phyloP scores from a whole-genome alignment of 192 early-diverging fungal genomes.

The Rhizoclosmatium sp. region DNA sequence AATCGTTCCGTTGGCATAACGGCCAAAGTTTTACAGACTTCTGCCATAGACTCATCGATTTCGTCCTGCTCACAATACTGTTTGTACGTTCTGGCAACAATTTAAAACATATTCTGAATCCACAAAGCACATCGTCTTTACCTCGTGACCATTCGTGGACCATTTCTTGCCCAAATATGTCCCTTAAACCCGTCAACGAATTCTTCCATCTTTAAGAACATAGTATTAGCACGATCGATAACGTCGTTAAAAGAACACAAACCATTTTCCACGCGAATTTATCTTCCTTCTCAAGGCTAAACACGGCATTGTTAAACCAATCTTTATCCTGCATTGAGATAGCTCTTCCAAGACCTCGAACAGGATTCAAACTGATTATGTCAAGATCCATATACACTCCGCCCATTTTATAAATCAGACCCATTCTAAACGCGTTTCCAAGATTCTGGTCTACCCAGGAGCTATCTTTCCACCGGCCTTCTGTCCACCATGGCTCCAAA shows the following conservation, averaged over 20 bases:
- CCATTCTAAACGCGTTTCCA: conserved; percentile 48
- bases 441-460: conserved; percentile 49
- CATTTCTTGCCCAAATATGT: conserved; percentile 31
- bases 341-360: conserved; percentile 26
- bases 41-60: neutral
- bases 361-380: conserved; percentile 47
- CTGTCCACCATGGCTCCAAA: conserved; percentile 37
- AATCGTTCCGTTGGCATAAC: conserved; percentile 10
- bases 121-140: too few relatives aligned
- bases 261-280: conserved; percentile 38
- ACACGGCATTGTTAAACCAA: conserved; percentile 41
- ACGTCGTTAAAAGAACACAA: too few relatives aligned
- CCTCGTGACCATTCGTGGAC: too few relatives aligned
- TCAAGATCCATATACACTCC: conserved; percentile 49
- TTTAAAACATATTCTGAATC: too few relatives aligned
- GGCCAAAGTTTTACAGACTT: neutral
- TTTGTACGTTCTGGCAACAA: conserved; percentile 1
- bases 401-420: conserved; percentile 35
- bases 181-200: conserved; percentile 47
- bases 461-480: conserved; percentile 9
- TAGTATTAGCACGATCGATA: too few relatives aligned
- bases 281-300: conserved; percentile 39
- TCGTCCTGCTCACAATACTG: neutral
- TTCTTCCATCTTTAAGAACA: conserved; percentile 38
- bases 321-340: conserved; percentile 27